phyloP scores from a whole-genome alignment of 2,329 filamentous ascomycete genomes.

The Aspergillus carbonarius region DNA sequence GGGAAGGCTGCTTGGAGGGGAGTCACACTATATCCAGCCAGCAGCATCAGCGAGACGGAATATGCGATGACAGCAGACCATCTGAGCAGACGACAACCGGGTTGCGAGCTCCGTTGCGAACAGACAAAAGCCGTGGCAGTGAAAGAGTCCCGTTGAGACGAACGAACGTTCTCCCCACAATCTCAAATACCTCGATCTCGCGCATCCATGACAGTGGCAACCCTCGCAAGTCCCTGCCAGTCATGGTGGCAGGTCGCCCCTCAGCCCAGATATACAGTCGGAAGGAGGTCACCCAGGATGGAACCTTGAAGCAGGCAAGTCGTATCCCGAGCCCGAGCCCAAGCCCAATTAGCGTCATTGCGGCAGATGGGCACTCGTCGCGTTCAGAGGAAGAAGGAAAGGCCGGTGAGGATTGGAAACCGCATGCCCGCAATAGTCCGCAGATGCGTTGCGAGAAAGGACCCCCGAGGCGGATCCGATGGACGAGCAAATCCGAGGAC shows the following conservation, averaged over 20 bases:
- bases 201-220: background rate
- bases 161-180: background rate
- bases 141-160: background rate
- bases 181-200: background rate
- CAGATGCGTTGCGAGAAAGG: background rate
- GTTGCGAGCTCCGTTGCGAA: background rate
- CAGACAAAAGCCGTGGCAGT: background rate
- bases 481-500: conserved; percentile 7
- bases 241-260: background rate
- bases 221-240: background rate
- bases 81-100: background rate
- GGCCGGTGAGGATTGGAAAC: background rate
- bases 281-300: background rate
- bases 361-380: background rate
- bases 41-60: background rate
- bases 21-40: background rate
- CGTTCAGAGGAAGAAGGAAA: background rate
- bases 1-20: background rate
- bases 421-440: background rate
- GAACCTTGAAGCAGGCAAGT: background rate
- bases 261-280: background rate
- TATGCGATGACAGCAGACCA: background rate
- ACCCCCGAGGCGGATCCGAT: conserved; percentile 2
- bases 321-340: background rate
- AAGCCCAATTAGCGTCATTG: background rate